A percentile compares a stretch with the other conserved stretches of the same genome.
These are phyloP conservation scores for Sphagnum tenellum DNA, from an alignment of 225 moss, liverwort and hornwort species.

Conservation along the genomic window DNA sequence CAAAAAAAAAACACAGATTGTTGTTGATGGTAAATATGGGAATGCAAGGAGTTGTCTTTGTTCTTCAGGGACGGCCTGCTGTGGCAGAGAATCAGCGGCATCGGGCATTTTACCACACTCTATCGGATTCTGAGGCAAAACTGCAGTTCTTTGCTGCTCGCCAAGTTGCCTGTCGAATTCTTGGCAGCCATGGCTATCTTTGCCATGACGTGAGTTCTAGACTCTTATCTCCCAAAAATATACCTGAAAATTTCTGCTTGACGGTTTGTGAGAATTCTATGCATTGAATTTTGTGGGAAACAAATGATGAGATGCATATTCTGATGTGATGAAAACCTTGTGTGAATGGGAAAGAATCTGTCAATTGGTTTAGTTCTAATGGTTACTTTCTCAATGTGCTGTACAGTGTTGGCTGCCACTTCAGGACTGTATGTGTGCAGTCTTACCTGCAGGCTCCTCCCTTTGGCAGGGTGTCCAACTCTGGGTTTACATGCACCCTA, in stretches of 20 bases:
- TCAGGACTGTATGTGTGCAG: constrained; percentile 80
- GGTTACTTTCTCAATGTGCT: background rate
- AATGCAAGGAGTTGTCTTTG: background rate
- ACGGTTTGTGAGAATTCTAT: no score
- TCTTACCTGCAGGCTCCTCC: constrained; percentile 30
- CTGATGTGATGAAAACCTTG: no score
- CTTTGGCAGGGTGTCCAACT: constrained; percentile 60
- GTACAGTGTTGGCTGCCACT: constrained; percentile 91
- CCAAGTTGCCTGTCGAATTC: constrained; percentile 85
- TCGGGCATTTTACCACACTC: constrained; percentile 69
- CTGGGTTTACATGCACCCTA: constrained; percentile 97
- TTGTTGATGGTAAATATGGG: no score
- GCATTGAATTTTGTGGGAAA: no score
- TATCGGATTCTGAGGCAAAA: constrained; percentile 83
- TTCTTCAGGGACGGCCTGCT: constrained; percentile 70
- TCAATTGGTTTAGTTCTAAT: no score
- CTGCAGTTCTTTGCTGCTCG: constrained; percentile 79
- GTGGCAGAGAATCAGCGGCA: constrained; percentile 82
- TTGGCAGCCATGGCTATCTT: constrained; percentile 85
- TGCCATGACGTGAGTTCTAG: constrained; percentile 46
- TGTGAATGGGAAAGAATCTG: no score
- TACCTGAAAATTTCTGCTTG: no score
- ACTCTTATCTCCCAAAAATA: no score
- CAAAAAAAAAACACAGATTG: no score
- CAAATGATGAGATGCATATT: no score